Evolutionary conservation across 176 grass and related monocot genomes (phyloP).

Genomic region (Calamus simplicifolius): DNA sequence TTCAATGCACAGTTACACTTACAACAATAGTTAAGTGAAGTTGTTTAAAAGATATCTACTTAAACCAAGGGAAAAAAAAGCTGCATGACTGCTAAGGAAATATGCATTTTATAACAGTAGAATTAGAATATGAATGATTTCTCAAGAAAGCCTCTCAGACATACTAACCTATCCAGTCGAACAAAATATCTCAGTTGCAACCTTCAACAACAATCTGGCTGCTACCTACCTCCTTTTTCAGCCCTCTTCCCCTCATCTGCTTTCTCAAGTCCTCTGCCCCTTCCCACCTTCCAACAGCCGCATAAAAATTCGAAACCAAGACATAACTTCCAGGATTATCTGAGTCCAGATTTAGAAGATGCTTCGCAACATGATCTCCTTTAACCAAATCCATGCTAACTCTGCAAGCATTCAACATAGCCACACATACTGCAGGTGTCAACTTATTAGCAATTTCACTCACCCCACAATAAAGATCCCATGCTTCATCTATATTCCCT

Average conservation of each 20-base stretch:
- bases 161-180: too few relatives aligned
- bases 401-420: constrained; percentile 46
- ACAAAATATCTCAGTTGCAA: too few relatives aligned
- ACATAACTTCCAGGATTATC: constrained; percentile 43
- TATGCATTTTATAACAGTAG: too few relatives aligned
- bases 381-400: constrained; percentile 39
- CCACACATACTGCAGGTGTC: constrained; percentile 32
- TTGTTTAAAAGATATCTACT: too few relatives aligned
- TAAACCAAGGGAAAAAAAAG: too few relatives aligned
- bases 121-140: too few relatives aligned
- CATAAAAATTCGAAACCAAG: constrained; percentile 47
- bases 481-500: constrained; percentile 44
- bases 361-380: constrained; percentile 36
- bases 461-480: constrained; percentile 45
- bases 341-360: constrained; percentile 28
- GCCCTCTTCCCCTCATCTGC: constrained; percentile 30
- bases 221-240: constrained; percentile 44
- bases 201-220: constrained; percentile 20
- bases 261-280: constrained; percentile 30
- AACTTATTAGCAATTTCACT: constrained; percentile 3
- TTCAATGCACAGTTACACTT: too few relatives aligned
- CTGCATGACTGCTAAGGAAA: too few relatives aligned
- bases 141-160: too few relatives aligned
- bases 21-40: too few relatives aligned
- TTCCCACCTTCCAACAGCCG: constrained; percentile 28